These are phyloP conservation scores for Irpex lacteus DNA, from an alignment of 1,284 basidiomycete genomes.

Conservation along the genomic window DNA sequence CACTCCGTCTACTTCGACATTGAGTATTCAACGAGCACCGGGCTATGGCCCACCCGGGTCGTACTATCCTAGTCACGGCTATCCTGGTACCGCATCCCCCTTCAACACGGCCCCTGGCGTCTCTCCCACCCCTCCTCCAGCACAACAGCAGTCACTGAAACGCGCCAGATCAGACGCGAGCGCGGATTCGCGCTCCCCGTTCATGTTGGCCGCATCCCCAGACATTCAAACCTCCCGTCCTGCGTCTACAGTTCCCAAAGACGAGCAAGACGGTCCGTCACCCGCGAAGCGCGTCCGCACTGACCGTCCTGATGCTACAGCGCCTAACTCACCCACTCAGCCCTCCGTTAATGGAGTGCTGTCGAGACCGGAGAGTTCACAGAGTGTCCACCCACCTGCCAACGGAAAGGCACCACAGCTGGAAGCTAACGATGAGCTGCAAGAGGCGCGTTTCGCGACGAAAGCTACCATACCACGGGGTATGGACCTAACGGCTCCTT, in stretches of 20 bases:
- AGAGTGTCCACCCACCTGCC: slow-evolving; percentile 4
- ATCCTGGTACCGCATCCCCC: slow-evolving; percentile 44
- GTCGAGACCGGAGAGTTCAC: slow-evolving; percentile 8
- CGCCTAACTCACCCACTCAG: slow-evolving; percentile 13
- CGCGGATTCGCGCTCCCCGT: slow-evolving; percentile 8
- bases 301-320: slow-evolving; percentile 26
- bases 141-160: slow-evolving; percentile 37
- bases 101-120: slow-evolving; percentile 24
- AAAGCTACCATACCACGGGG: slow-evolving; percentile 61
- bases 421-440: slow-evolving; percentile 21
- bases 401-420: slow-evolving; percentile 24
- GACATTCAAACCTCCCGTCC: slow-evolving; percentile 49
- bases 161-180: slow-evolving; percentile 47
- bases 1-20: slow-evolving; percentile 70
- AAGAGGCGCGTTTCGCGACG: slow-evolving; percentile 60
- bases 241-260: slow-evolving; percentile 45
- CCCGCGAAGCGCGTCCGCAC: slow-evolving; percentile 65
- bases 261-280: slow-evolving; percentile 45
- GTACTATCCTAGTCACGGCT: slow-evolving; percentile 27
- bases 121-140: slow-evolving; percentile 60
- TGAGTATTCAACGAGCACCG: slow-evolving; percentile 34
- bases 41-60: slow-evolving; percentile 30
- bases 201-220: slow-evolving; percentile 33
- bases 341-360: slow-evolving; percentile 8
- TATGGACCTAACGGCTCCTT: slow-evolving; percentile 53